These are phyloP conservation scores for Pulchroboletus neoregius DNA, from an alignment of 1,284 basidiomycete species.

Conservation along the genomic window DNA sequence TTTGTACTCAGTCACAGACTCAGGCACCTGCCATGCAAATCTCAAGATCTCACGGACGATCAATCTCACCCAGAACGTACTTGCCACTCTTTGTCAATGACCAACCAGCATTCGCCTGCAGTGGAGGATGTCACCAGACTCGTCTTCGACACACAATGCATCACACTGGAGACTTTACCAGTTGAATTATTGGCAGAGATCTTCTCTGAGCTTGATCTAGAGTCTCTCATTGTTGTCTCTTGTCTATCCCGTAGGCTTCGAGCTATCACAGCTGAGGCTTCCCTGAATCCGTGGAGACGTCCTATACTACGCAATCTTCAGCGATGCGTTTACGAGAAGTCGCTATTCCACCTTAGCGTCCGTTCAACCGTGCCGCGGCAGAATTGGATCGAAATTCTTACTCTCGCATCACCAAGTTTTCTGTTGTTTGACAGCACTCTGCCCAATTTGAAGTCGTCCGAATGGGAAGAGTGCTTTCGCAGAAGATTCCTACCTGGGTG, in stretches of 20 bases:
- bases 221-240: conserved; percentile 53
- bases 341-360: conserved; percentile 55
- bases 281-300: conserved; percentile 68
- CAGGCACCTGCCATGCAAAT: background rate
- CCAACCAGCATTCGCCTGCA: conserved; percentile 1
- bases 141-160: background rate
- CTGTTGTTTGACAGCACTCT: conserved; percentile 62
- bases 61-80: background rate
- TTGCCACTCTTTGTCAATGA: background rate
- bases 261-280: conserved; percentile 53
- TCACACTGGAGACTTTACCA: conserved; percentile 51
- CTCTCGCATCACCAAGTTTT: conserved; percentile 53
- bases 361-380: conserved; percentile 59
- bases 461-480: conserved; percentile 71
- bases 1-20: no score
- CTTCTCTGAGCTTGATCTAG: conserved; percentile 60
- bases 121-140: background rate
- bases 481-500: conserved; percentile 69
- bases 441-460: conserved; percentile 56
- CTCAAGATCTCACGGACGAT: conserved; percentile 1
- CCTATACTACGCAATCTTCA: conserved; percentile 59
- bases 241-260: conserved; percentile 56
- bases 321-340: conserved; percentile 44
- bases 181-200: conserved; percentile 73
- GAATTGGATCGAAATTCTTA: conserved; percentile 72